phyloP scores from a whole-genome alignment of 176 grass and related monocot species.

The Chloris gayana region DNA sequence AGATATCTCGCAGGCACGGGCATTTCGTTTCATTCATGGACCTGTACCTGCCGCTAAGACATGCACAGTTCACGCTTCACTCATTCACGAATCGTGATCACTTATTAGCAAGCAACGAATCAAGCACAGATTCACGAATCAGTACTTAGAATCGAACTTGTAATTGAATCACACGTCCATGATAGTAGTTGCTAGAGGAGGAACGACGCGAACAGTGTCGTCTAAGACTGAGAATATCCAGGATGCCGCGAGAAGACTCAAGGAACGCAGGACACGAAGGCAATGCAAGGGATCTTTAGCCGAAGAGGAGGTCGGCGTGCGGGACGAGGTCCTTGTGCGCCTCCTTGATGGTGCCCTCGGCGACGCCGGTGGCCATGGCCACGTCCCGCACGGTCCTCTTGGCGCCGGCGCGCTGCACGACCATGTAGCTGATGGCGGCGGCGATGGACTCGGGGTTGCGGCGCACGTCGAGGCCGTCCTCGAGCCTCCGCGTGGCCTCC shows the following conservation, averaged over 20 bases:
- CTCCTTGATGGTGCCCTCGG: conserved; percentile 52
- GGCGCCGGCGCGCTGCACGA: conserved; percentile 30
- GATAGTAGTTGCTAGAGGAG: conserved; percentile 15
- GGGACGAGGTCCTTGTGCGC: conserved; percentile 49
- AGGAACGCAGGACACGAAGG: too few relatives aligned
- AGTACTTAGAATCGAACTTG: conserved; percentile 35
- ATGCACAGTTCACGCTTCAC: not conserved
- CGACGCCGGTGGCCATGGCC: conserved; percentile 48
- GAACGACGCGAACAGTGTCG: not conserved
- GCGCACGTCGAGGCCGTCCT: conserved; percentile 46
- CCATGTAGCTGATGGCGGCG: conserved; percentile 55
- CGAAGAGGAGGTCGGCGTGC: conserved; percentile 40
- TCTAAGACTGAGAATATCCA: conserved; percentile 7
- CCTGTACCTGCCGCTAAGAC: not conserved
- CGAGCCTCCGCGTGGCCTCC: conserved; percentile 38
- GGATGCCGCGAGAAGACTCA: too few relatives aligned
- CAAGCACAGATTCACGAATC: conserved; percentile 40
- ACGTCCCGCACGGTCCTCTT: conserved; percentile 40
- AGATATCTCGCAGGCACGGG: conserved; percentile 5
- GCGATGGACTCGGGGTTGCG: conserved; percentile 58
- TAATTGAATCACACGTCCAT: conserved; percentile 3
- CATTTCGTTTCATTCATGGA: conserved; percentile 7
- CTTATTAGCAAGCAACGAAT: conserved; percentile 27
- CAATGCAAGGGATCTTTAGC: too few relatives aligned
- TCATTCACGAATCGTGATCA: conserved; percentile 7